These are phyloP conservation scores for Yarrowia phangngaensis DNA, from an alignment of 805 yeast genomes.

Conservation along the genomic window DNA sequence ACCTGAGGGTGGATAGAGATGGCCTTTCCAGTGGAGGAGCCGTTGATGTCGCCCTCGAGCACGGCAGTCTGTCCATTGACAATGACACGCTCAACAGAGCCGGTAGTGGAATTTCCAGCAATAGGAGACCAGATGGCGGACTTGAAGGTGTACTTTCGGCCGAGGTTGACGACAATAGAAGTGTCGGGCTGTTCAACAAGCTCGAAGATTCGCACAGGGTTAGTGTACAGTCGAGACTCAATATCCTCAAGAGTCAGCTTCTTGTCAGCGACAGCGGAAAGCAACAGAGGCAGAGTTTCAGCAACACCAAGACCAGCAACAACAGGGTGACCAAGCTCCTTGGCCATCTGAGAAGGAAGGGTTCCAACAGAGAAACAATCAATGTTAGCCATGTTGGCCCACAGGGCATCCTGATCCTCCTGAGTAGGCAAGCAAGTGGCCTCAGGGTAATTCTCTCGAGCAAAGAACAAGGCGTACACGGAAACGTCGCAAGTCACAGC, in stretches of 20 bases:
- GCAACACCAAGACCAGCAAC: slow-evolving; percentile 72
- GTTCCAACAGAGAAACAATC: slow-evolving; percentile 87
- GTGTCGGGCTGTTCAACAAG: slow-evolving; percentile 72
- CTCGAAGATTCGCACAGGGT: slow-evolving; percentile 78
- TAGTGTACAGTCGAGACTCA: slow-evolving; percentile 66
- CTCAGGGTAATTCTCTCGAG: slow-evolving; percentile 61
- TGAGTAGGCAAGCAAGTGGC: slow-evolving; percentile 72
- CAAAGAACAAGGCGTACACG: slow-evolving; percentile 70
- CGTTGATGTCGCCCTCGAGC: slow-evolving; percentile 73
- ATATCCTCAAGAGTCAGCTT: slow-evolving; percentile 70
- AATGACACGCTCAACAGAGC: slow-evolving; percentile 85
- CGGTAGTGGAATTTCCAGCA: slow-evolving; percentile 52
- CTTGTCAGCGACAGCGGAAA: slow-evolving; percentile 73
- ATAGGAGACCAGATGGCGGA: slow-evolving; percentile 52
- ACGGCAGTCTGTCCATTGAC: slow-evolving; percentile 74
- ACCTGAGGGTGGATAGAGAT: slow-evolving; percentile 38
- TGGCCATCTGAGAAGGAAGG: slow-evolving; percentile 68
- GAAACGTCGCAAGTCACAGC: slow-evolving; percentile 88
- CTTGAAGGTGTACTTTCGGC: slow-evolving; percentile 51
- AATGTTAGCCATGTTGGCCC: slow-evolving; percentile 67
- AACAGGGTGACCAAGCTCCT: slow-evolving; percentile 56
- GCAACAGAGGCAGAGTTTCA: slow-evolving; percentile 76
- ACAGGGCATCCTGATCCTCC: slow-evolving; percentile 75
- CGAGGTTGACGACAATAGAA: slow-evolving; percentile 75
- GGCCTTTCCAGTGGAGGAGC: slow-evolving; percentile 61